Base-by-base conservation (phyloP, 2,329 filamentous ascomycete genomes). In the Xylariaceae sp. region DNA sequence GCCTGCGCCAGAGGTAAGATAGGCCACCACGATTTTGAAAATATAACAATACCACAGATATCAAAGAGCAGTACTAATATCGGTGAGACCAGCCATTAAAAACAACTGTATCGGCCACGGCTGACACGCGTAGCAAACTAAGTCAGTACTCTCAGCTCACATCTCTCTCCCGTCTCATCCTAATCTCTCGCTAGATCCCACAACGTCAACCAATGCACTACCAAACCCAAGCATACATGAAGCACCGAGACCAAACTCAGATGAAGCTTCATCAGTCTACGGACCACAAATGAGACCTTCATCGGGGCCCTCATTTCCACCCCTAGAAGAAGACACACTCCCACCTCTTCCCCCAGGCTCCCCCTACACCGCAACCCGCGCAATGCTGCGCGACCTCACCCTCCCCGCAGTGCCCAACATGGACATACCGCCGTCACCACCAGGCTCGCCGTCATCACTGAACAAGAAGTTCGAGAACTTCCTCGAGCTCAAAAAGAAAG, bases 381-480 rank as follows among this genome's bases (percentile, higher is more conserved):
- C 81, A 27, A 70, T 83, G 18, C 71, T 90, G 14, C 85, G 85
- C 58, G 80, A 86, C 60, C 78, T 92, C 39, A 94, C 89, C 19
- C 76, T 92, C 39, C 89, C 89, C 2, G 75, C 82, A 2, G 69
- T 84, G 4, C 83, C 88, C 1, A 85, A 89, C 68, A 81, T 90
- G 61, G 75, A 83, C 58, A 90, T 94, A 53, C 88, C 88, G 0
- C 75, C 81, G 10, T 90, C 87, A 4, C 88, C 88, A 1, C 83
- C 85, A 1, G 80, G 80, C 19, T 80, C 80, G 2, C 80, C 80
- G 11, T 70, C 74, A 0, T 9, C 33, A 14, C 68, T 83, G 11
- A 84, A 78, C 44, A 76, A 79, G 57, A 90, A 89, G 60, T 86
- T 92, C 58, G 77, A 82, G 54, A 81, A 83, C 51, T 92, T 94